phyloP scores from a whole-genome alignment of 2,329 filamentous ascomycete genomes.

The Parascedosporium putredinis region DNA sequence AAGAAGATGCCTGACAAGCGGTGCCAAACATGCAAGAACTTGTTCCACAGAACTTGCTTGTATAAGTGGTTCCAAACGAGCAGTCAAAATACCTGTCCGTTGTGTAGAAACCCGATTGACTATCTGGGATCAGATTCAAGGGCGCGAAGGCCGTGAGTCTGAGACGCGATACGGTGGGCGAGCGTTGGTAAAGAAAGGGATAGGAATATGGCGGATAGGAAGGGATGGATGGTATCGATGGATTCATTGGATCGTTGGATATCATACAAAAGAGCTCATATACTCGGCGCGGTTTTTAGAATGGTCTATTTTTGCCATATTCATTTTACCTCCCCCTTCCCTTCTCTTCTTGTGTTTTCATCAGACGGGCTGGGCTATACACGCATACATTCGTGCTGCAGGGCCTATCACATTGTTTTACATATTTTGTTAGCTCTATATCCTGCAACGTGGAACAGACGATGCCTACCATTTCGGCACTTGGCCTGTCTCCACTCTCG shows the following conservation, averaged over 20 bases:
- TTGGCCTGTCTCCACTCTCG: slow-evolving; percentile 53
- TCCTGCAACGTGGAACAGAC: not conserved
- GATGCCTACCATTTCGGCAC: slow-evolving; percentile 40
- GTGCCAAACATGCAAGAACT: slow-evolving; percentile 85
- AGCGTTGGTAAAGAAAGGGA: no score
- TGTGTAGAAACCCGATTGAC: slow-evolving; percentile 83
- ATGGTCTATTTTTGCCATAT: no score
- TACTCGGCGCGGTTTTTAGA: no score
- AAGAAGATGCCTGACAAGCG: slow-evolving; percentile 85
- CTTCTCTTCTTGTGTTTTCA: no score
- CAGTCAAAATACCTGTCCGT: slow-evolving; percentile 80
- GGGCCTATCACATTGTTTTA: slow-evolving; percentile 2
- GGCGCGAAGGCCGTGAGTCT: slow-evolving; percentile 3
- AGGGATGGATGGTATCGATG: no score
- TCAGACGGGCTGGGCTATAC: no score
- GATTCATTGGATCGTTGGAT: no score
- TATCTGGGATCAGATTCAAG: slow-evolving; percentile 34
- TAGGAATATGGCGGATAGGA: no score
- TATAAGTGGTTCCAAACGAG: slow-evolving; percentile 97
- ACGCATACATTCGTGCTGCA: not conserved
- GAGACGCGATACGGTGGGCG: no score
- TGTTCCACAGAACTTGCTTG: slow-evolving; percentile 82
- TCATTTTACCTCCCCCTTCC: no score
- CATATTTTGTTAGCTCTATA: not conserved
- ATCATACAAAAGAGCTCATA: no score